Evolutionary conservation across 371 early-diverging fungal genomes (phyloP).

Genomic region (Actinomucor elegans): DNA sequence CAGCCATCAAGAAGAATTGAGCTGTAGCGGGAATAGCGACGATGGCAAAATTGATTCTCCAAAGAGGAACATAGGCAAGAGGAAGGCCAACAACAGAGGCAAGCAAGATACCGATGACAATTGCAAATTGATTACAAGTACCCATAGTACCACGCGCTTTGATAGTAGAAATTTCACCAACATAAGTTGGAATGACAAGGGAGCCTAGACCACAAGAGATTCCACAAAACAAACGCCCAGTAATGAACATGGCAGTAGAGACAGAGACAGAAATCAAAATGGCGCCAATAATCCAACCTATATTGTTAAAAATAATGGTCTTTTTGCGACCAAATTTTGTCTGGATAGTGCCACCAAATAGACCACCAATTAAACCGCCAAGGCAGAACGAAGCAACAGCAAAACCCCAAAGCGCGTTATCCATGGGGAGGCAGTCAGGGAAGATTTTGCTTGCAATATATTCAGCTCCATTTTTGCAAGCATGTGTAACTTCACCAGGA

Average conservation of each 20-base stretch:
- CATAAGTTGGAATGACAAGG: constrained; percentile 76
- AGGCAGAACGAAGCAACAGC: constrained; percentile 66
- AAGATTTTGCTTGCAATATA: constrained; percentile 6
- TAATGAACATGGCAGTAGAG: constrained; percentile 57
- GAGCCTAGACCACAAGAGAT: constrained; percentile 80
- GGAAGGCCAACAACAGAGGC: constrained; percentile 63
- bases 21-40: constrained; percentile 68
- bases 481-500: constrained; percentile 34
- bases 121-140: constrained; percentile 79
- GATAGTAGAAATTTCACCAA: constrained; percentile 78
- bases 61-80: constrained; percentile 60
- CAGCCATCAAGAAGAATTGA: constrained; percentile 65
- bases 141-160: constrained; percentile 69
- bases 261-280: constrained; percentile 58
- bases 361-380: constrained; percentile 76
- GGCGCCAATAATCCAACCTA: constrained; percentile 63
- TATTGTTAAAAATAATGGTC: constrained; percentile 61
- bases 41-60: constrained; percentile 67
- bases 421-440: constrained; percentile 37
- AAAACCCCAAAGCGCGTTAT: constrained; percentile 47
- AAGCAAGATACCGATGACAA: constrained; percentile 75
- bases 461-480: constrained; percentile 19
- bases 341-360: constrained; percentile 58
- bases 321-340: constrained; percentile 66
- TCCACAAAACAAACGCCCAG: constrained; percentile 82